phyloP scores from a whole-genome alignment of 305 asterid genomes.

The Solanum hybrid region DNA sequence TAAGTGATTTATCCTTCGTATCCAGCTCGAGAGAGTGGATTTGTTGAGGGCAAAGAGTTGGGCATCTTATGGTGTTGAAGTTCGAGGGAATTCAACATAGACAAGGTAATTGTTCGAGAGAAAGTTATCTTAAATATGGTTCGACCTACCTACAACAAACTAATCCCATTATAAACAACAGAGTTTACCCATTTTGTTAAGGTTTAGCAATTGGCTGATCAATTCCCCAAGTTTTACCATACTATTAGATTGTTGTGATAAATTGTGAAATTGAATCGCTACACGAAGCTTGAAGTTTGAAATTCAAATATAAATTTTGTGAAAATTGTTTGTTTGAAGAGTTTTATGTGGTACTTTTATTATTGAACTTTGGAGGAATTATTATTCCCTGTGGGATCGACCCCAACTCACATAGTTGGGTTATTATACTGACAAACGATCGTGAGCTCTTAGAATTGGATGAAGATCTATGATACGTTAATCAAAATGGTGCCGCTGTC shows the following conservation, averaged over 20 bases:
- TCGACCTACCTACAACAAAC: neutral
- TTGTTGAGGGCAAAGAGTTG: neutral
- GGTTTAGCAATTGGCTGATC: neutral
- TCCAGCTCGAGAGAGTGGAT: neutral
- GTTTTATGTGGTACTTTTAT: neutral
- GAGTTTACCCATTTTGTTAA: neutral
- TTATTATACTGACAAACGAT: too few relatives aligned
- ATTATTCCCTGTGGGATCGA: neutral
- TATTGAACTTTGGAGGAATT: neutral
- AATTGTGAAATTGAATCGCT: neutral
- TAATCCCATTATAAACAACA: neutral
- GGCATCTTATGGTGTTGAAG: neutral
- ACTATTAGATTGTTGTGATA: neutral
- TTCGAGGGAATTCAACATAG: neutral
- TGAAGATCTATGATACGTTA: neutral
- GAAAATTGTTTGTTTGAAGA: too few relatives aligned
- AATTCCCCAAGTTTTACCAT: neutral
- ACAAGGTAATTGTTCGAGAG: neutral
- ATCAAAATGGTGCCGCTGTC: too few relatives aligned
- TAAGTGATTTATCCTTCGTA: neutral
- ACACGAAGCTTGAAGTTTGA: neutral
- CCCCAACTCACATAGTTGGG: neutral
- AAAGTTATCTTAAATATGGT: neutral
- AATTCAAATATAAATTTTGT: too few relatives aligned
- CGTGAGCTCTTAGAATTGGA: neutral